phyloP scores from a whole-genome alignment of 139 green algal species.

The Zygnema cylindricum region DNA sequence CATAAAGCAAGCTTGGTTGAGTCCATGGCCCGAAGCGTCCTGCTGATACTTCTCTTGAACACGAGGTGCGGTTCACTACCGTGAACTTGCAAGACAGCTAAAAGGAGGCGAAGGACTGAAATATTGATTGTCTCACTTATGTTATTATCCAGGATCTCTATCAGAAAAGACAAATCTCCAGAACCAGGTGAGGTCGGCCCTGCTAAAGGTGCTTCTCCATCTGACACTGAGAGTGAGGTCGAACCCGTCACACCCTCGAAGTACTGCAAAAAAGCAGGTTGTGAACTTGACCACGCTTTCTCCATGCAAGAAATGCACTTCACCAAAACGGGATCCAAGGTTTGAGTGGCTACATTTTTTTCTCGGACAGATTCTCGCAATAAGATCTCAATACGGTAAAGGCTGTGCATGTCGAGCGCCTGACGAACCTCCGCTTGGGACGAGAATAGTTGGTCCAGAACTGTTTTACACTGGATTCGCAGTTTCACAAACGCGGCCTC shows the following conservation, averaged over 20 bases:
- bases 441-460: neutral
- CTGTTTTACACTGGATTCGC: neutral
- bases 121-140: neutral
- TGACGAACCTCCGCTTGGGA: neutral
- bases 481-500: neutral
- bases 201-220: neutral
- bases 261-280: neutral
- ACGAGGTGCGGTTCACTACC: neutral
- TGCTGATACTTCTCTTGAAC: conserved; percentile 1
- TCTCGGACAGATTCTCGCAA: neutral
- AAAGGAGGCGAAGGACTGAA: neutral
- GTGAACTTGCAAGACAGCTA: neutral
- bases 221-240: neutral
- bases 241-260: neutral
- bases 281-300: neutral
- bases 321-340: neutral
- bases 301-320: neutral
- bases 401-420: neutral
- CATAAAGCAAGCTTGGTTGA: conserved; percentile 4
- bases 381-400: neutral
- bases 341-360: neutral
- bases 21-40: neutral
- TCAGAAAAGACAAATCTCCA: conserved; percentile 9
- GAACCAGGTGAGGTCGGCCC: neutral
- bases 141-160: neutral